These are phyloP conservation scores for Leishmania major DNA, from an alignment of 208 protist species.

Conservation along the genomic window DNA sequence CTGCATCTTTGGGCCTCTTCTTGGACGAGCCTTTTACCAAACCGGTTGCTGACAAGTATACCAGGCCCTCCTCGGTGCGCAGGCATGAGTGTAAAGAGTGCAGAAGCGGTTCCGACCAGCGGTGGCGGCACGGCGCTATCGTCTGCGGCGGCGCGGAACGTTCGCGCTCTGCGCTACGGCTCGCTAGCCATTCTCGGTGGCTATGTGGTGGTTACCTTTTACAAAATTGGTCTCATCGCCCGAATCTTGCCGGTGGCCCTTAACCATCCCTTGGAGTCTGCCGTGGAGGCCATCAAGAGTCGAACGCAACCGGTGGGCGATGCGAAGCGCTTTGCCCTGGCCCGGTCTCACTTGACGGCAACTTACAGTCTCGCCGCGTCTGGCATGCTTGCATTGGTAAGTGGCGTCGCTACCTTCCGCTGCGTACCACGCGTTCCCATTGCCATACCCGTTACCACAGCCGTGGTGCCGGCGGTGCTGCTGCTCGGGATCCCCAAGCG, in stretches of 20 bases:
- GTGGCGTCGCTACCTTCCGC: conserved; percentile 55
- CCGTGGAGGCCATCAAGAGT: conserved; percentile 60
- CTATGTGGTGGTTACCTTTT: conserved; percentile 61
- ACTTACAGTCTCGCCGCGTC: conserved; percentile 50
- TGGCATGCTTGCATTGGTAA: conserved; percentile 53
- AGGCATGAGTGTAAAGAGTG: background rate
- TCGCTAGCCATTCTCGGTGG: conserved; percentile 56
- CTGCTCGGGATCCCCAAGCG: conserved; percentile 49
- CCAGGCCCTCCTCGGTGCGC: background rate
- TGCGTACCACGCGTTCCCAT: conserved; percentile 56
- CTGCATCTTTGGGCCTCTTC: background rate
- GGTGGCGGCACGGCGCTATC: background rate
- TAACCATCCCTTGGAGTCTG: conserved; percentile 35
- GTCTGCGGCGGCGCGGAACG: background rate
- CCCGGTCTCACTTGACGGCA: conserved; percentile 52
- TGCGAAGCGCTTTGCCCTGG: conserved; percentile 40
- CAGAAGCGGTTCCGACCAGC: background rate
- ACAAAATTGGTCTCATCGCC: conserved; percentile 55
- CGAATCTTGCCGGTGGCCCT: conserved; percentile 36
- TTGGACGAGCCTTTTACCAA: background rate
- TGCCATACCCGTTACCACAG: conserved; percentile 44
- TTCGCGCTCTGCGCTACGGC: conserved; percentile 40
- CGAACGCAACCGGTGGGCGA: conserved; percentile 67
- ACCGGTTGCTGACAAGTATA: too few relatives aligned
- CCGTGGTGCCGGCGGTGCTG: conserved; percentile 46